Base-by-base conservation (phyloP, 2,329 filamentous ascomycete species). In the Fusarium fujikuroi region DNA sequence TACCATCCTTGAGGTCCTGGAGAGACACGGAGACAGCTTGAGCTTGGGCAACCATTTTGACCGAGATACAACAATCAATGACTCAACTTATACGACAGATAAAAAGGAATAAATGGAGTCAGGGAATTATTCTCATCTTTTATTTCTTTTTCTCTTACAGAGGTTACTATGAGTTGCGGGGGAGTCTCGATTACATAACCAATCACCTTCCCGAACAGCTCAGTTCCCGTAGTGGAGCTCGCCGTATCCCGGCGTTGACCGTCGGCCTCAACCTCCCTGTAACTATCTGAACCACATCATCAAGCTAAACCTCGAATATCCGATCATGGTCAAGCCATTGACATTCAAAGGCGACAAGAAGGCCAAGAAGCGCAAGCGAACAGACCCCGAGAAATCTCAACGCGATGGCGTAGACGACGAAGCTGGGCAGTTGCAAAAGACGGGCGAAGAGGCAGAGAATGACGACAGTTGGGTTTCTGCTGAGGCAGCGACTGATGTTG, bases 281-380 rank as follows among this genome's bases (percentile, higher is more conserved):
- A 53, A 43, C 64, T 46, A 61, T 30, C 8, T 21, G 30, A 52
- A 37, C 64, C 43, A 62, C 40, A 66, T 43, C 61, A 53, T 54
- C 63, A 40, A 37, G 28, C 47, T 30, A 53, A 60, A 54, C 16
- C 46, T 37, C 44, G 21, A 60, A 39, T 28, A 36, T 30, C 50
- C 62, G 23, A 62, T 28, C 70, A 96, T 96, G 93, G 92, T 97
- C 76, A 98, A 97, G 82, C 92, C 95, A 53, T 89, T 99, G 66
- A 87, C 91, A 54, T 99, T 99, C 88, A 99, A 99, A 85, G 96
- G 96, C 86, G 96, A 99, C 85, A 98, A 97, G 84, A 96, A 96
- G 85, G 85, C 90, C 67, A 97, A 96, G 84, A 98, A 98, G 87
- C 90, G 94, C 81, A 98, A 97, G 88, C 91, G 93, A 76, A 84